Conservation (phyloP, 2,329 filamentous ascomycete species). For the Dactylonectria macrodidyma region DNA sequence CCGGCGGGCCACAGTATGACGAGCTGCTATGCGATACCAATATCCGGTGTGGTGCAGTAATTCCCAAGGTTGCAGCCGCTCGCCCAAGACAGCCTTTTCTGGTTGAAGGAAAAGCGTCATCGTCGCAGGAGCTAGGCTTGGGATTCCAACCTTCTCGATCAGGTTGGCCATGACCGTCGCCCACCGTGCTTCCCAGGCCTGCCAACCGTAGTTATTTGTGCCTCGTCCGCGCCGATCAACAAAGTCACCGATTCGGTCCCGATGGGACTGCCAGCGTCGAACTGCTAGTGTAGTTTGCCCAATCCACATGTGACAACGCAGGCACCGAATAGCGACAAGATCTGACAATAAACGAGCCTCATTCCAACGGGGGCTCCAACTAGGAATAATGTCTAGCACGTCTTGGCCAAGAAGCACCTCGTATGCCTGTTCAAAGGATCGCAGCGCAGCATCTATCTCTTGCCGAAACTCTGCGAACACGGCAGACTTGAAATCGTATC, state of each 20-base stretch:
- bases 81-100: conserved; percentile 71
- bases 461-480: conserved; percentile 94
- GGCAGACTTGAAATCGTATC: conserved; percentile 95
- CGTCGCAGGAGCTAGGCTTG: conserved; percentile 63
- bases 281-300: conserved; percentile 85
- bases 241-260: conserved; percentile 80
- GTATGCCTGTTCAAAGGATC: conserved; percentile 90
- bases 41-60: conserved; percentile 77
- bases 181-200: conserved; percentile 91
- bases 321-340: conserved; percentile 81
- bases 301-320: conserved; percentile 87
- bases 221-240: conserved; percentile 88
- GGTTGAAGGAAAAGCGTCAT: conserved; percentile 66
- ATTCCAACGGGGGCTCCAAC: conserved; percentile 92
- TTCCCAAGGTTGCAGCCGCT: conserved; percentile 75
- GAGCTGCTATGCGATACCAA: conserved; percentile 74
- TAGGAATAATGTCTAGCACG: conserved; percentile 89
- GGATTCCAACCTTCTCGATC: conserved; percentile 68
- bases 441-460: conserved; percentile 89
- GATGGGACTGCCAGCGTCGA: conserved; percentile 84
- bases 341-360: conserved; percentile 93
- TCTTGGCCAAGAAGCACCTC: conserved; percentile 86
- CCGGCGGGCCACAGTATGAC: conserved; percentile 69
- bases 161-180: conserved; percentile 74
- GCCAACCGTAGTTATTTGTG: conserved; percentile 91